Evolutionary conservation across 768 basidiomycete genomes (phyloP).

Genomic region (Panaeolus cyanescens): DNA sequence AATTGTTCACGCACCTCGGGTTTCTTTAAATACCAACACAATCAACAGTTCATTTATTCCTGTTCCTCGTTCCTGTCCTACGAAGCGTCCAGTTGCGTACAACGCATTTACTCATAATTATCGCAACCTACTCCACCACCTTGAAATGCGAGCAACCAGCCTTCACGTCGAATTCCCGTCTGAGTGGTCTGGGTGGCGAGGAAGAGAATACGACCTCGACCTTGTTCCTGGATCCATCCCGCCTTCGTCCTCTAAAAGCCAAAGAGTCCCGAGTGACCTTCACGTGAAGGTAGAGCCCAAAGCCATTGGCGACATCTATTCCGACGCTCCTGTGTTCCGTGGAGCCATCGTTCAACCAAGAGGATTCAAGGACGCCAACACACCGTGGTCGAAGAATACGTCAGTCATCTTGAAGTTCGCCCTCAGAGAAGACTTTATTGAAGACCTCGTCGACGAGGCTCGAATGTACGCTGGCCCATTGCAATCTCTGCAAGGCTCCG

Average conservation of each 20-base stretch:
- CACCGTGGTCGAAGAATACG: slow-evolving; percentile 2
- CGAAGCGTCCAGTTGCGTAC: too few species aligned
- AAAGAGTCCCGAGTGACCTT: slow-evolving; percentile 12
- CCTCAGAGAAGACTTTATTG: slow-evolving; percentile 37
- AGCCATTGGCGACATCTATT: slow-evolving; percentile 32
- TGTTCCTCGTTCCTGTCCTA: not conserved
- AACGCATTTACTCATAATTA: too few species aligned
- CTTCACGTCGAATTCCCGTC: slow-evolving; percentile 35
- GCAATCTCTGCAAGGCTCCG: slow-evolving; percentile 31
- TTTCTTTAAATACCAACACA: not conserved
- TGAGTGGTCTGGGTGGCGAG: slow-evolving; percentile 38
- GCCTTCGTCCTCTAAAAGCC: slow-evolving; percentile 3
- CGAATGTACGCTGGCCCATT: slow-evolving; percentile 32
- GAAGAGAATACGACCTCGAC: slow-evolving; percentile 28
- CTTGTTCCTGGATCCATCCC: slow-evolving; percentile 12
- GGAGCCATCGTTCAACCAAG: slow-evolving; percentile 17
- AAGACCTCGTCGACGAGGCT: slow-evolving; percentile 34
- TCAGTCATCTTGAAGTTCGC: slow-evolving; percentile 38
- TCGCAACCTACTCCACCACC: not conserved
- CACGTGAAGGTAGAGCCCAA: slow-evolving; percentile 32
- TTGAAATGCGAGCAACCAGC: slow-evolving; percentile 12
- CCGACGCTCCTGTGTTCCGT: slow-evolving; percentile 39
- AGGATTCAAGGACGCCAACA: slow-evolving; percentile 9
- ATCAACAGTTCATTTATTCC: not conserved
- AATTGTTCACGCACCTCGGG: slow-evolving; percentile 8